Base-by-base conservation (phyloP, 352 stramenopile species). In the Phytophthora ramorum region DNA sequence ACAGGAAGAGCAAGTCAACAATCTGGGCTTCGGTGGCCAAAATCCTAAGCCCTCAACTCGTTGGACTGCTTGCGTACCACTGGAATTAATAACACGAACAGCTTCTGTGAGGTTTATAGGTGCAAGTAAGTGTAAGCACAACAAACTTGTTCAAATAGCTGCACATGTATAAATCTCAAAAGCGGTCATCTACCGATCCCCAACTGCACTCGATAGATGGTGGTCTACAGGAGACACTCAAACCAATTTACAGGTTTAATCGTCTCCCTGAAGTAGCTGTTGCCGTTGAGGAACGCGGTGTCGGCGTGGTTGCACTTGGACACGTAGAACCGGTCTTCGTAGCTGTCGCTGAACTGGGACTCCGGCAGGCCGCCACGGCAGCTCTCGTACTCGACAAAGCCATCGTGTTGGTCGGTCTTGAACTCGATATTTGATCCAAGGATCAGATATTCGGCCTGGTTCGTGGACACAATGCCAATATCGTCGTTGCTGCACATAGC, bases 231-330 rank as follows among this genome's bases (percentile, higher is more conserved):
- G 41, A 83, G 38, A 40, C 83, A 90, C 54, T 86, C 58, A 26
- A 92, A 87, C 83, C 83, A 92, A 38, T 81, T 83, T 8, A 86
- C 53, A 0, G 81, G 81, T 52, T 85, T 87, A 53, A 83, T 71
- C n/a, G 74, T 40, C 1, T 76, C 57, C 16, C 64, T 49, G 19
- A 81, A 76, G 37, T 66, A 69, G 13, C 68, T 73, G 59, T 90
- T 71, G 24, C 79, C 81, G 57, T 87, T 71, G 24, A 71, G 73
- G 65, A 90, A 85, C 28, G 79, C 65, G 19, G 69, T 87, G 52
- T 92, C 83, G 1, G 67, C 60, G 66, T 92, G 81, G 64, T 90
- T 92, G 49, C 84, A 69, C 30, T 76, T 73, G 8, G 79, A 77
- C 45, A 80, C 59, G 65, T 92, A 92, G 63, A 86, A 85, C 30